phyloP scores from a whole-genome alignment of 257 asterid genomes.

The Penstemon barbatus region DNA sequence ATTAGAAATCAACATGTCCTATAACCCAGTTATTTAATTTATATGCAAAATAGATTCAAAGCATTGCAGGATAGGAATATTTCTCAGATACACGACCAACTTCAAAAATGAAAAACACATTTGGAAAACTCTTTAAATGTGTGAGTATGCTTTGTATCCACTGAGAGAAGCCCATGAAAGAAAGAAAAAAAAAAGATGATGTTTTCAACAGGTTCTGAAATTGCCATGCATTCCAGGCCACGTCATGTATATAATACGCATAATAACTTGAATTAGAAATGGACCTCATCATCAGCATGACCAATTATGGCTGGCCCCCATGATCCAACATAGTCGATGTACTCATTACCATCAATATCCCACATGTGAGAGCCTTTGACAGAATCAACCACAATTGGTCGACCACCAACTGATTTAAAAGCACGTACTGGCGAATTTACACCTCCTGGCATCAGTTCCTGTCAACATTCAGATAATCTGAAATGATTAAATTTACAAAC shows the following conservation, averaged over 20 bases:
- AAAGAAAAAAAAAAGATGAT: background rate
- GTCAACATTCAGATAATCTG: conserved; percentile 19
- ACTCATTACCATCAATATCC: conserved; percentile 97
- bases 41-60: background rate
- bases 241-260: conserved; percentile 13
- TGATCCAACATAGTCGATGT: conserved; percentile 99
- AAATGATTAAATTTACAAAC: conserved; percentile 10
- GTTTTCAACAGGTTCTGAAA: conserved; percentile 3
- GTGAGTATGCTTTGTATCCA: background rate
- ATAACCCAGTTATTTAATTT: background rate
- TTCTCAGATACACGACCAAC: background rate
- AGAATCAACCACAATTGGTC: conserved; percentile 82
- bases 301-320: conserved; percentile 99
- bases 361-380: conserved; percentile 96
- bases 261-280: conserved; percentile 24
- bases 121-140: background rate
- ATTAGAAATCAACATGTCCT: conserved; percentile 1
- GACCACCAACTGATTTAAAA: conserved; percentile 98
- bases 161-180: background rate
- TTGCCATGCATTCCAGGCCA: background rate
- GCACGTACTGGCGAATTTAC: conserved; percentile 99
- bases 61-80: background rate
- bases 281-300: conserved; percentile 96
- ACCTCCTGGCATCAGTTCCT: conserved; percentile 99
- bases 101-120: background rate